A percentile compares a stretch with the other conserved stretches of the same genome.
These are phyloP conservation scores for Mycena indigotica DNA, from an alignment of 768 basidiomycete genomes.

Conservation along the genomic window DNA sequence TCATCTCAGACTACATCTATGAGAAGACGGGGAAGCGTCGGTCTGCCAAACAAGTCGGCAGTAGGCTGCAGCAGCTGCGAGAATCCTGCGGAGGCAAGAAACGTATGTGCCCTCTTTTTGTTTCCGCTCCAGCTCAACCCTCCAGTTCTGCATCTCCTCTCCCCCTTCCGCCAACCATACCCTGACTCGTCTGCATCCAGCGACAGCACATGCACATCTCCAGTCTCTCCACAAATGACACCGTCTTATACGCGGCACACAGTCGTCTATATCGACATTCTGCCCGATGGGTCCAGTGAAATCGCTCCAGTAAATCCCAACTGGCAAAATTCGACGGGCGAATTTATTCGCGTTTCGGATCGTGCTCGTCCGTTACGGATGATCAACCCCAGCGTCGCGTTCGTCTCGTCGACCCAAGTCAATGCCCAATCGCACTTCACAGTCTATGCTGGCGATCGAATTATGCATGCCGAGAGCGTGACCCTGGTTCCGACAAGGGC, in stretches of 20 bases:
- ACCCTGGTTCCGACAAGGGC: conserved; percentile 30
- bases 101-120: conserved; percentile 46
- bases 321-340: conserved; percentile 23
- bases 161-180: conserved; percentile 37
- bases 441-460: conserved; percentile 50
- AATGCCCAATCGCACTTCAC: conserved; percentile 57
- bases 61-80: conserved; percentile 75
- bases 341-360: conserved; percentile 41
- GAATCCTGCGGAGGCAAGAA: conserved; percentile 74
- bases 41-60: conserved; percentile 79
- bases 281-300: conserved; percentile 31
- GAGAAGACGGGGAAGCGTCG: conserved; percentile 68
- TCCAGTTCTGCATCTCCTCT: conserved; percentile 50
- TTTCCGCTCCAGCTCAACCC: conserved; percentile 1
- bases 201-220: conserved; percentile 16
- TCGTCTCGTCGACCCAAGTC: conserved; percentile 51
- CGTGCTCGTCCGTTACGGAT: conserved; percentile 54
- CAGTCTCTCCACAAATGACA: conserved; percentile 20
- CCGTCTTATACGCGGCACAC: conserved; percentile 29
- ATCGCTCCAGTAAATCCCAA: conserved; percentile 7
- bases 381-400: conserved; percentile 71
- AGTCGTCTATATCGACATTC: conserved; percentile 50
- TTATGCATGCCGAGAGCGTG: conserved; percentile 56
- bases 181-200: conserved; percentile 22
- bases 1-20: conserved; percentile 78